These are phyloP conservation scores for Alternaria conjuncta DNA, from an alignment of 2,329 filamentous ascomycete species.

Conservation along the genomic window DNA sequence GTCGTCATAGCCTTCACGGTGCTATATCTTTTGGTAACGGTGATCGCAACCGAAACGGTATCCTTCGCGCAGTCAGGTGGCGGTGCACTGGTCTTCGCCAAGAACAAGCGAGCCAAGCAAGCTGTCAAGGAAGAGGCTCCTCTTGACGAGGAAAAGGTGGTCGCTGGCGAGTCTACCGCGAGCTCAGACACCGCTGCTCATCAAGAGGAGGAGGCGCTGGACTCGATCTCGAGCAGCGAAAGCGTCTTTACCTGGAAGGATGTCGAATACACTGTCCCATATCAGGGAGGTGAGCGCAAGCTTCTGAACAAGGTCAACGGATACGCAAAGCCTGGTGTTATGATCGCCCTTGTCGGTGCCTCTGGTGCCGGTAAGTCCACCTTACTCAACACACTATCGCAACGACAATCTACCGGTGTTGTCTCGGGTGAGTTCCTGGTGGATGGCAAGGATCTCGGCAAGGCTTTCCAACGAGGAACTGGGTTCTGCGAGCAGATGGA, in stretches of 20 bases:
- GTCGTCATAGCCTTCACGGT: constrained; percentile 77
- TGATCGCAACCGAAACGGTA: constrained; percentile 72
- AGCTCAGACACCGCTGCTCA: constrained; percentile 26
- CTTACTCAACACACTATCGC: constrained; percentile 76
- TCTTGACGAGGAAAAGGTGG: constrained; percentile 65
- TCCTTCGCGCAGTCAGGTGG: constrained; percentile 67
- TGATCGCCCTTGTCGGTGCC: constrained; percentile 83
- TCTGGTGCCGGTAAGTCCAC: constrained; percentile 86
- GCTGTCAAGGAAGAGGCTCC: constrained; percentile 54
- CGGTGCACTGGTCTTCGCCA: constrained; percentile 76
- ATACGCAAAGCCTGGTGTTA: constrained; percentile 78
- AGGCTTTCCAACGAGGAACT: constrained; percentile 69
- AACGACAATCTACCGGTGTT: constrained; percentile 71
- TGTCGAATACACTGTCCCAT: constrained; percentile 73
- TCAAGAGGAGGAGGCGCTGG: constrained; percentile 40
- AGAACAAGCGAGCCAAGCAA: constrained; percentile 66
- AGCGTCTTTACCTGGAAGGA: constrained; percentile 49
- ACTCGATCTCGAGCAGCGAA: constrained; percentile 47
- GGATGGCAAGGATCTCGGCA: constrained; percentile 66
- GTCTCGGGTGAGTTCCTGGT: constrained; percentile 75
- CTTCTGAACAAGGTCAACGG: constrained; percentile 74
- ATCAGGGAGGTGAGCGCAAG: constrained; percentile 66
- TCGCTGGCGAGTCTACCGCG: constrained; percentile 32
- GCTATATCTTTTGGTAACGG: constrained; percentile 75
- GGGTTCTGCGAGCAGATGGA: constrained; percentile 78